Base-by-base conservation (phyloP, 306 rosid genomes). In the Lotus japonicus region DNA sequence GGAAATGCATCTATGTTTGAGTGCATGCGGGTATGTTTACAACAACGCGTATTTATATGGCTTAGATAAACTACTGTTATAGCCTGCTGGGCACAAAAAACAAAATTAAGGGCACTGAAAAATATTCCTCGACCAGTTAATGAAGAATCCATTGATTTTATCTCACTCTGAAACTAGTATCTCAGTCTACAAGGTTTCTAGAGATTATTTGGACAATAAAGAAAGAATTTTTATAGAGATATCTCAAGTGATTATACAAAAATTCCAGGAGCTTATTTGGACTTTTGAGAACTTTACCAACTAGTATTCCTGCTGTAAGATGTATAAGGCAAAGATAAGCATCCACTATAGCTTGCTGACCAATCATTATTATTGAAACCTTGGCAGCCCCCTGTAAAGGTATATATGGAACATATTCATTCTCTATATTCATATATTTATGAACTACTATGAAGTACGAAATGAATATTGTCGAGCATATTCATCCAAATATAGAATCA, bases 311-410 rank as follows among this genome's bases (percentile, higher is more conserved):
- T 8, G 99, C 99, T 19, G 99, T 94, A 68, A 94, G 82, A 80
- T 94, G 99, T 50, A 88, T 77, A 66, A 94, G 96, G 84, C 99
- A 94, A 68, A 94, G 96, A 82, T 94, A 94, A 64, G 99, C 96
- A 78, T 94, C 99, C 86, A 94, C 90, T 82, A 94, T 94, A 55
- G 96, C 99, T 79, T 94, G 99, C 67, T 94, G 99, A 66, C 99
- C 99, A 66, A 94, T 88, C 90, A 83, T 90, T 74, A 90, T 59
- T 81, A 94, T 86, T 5, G 99, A 90, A 77, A 94, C 97, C 85
- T 94, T 94, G 68, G 99, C 95, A 33, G 99, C 97, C 50, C 99
- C 99, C 99, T 94, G 80, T 62, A 85, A 66, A 70, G 76, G 41
- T 38, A 71, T 58, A 68, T 72, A 7, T 12, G 33, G 58, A 65